Percentiles rank a stretch among this genome's conserved stretches.
Evolutionary conservation across 2,329 filamentous ascomycete species (phyloP).

Genomic region (Exophiala alcalophila): DNA sequence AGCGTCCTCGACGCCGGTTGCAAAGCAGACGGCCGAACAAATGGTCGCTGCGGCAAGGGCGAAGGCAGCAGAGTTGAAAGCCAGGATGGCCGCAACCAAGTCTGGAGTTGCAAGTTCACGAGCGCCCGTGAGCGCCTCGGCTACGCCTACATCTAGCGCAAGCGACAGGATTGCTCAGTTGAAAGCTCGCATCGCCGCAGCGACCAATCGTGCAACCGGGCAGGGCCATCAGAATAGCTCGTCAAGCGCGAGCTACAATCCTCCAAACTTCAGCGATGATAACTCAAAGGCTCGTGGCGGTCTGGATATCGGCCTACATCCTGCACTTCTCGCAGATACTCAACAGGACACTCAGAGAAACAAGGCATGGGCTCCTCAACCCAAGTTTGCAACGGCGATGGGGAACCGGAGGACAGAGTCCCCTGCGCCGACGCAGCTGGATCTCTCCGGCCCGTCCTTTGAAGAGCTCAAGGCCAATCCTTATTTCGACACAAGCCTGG

Average conservation of each 20-base stretch:
- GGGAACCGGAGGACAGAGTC: conserved; percentile 54
- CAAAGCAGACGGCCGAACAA: conserved; percentile 42
- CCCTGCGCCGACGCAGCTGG: conserved; percentile 46
- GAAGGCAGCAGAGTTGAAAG: conserved; percentile 49
- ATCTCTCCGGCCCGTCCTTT: conserved; percentile 56
- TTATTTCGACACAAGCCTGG: conserved; percentile 72
- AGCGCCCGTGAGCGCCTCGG: conserved; percentile 32
- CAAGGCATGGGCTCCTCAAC: conserved; percentile 39
- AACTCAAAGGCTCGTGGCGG: conserved; percentile 59
- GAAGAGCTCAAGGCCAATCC: conserved; percentile 68
- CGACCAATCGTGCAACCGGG: conserved; percentile 54
- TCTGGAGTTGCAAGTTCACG: conserved; percentile 27
- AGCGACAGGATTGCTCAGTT: conserved; percentile 71
- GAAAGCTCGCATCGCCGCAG: conserved; percentile 75
- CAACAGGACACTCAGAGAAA: conserved; percentile 44
- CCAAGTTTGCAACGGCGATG: conserved; percentile 55
- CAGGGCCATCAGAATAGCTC: conserved; percentile 46
- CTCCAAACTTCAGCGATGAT: conserved; percentile 49
- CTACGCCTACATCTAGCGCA: conserved; percentile 49
- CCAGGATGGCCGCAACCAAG: conserved; percentile 41
- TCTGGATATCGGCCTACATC: conserved; percentile 72
- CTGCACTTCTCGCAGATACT: conserved; percentile 60
- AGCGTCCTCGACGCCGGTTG: conserved; percentile 31
- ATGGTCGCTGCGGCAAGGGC: conserved; percentile 49
- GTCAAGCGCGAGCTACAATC: conserved; percentile 40